Evolutionary conservation across 257 asterid species (phyloP).

Genomic region (Ballota nigra): DNA sequence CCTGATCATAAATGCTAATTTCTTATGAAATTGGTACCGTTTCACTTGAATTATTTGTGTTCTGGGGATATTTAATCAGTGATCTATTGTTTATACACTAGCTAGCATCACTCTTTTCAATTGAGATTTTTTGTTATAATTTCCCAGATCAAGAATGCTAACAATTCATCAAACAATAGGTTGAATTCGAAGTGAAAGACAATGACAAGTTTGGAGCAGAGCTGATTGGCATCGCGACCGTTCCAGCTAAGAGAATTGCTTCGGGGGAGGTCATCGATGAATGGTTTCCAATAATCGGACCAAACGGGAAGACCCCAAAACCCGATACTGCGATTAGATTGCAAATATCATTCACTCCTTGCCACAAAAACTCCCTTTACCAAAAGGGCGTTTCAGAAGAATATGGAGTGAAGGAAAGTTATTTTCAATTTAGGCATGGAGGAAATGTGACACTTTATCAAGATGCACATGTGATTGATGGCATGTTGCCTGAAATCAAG

Average conservation of each 20-base stretch:
- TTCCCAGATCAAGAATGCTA: constrained; percentile 1
- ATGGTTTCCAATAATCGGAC: constrained; percentile 76
- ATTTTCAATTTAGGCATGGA: constrained; percentile 76
- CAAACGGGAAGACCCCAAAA: constrained; percentile 67
- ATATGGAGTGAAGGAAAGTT: constrained; percentile 55
- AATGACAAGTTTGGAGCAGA: constrained; percentile 91
- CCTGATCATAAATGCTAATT: constrained; percentile 12
- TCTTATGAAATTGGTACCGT: not conserved
- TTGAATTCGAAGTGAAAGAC: constrained; percentile 84
- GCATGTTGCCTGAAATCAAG: constrained; percentile 39
- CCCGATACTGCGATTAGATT: constrained; percentile 61
- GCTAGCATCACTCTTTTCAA: not conserved
- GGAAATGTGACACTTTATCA: constrained; percentile 64
- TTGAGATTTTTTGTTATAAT: not conserved
- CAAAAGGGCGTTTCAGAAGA: constrained; percentile 40
- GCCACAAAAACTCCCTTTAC: constrained; percentile 42
- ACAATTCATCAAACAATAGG: constrained; percentile 26
- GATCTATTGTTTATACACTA: not conserved
- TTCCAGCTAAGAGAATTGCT: constrained; percentile 53
- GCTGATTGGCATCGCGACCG: constrained; percentile 62
- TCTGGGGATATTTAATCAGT: not conserved
- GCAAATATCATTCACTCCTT: constrained; percentile 59
- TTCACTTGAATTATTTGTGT: not conserved
- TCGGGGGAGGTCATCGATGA: constrained; percentile 67
- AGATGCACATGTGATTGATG: constrained; percentile 53